Base-by-base conservation (phyloP, 352 stramenopile species). In the Pythium pectinolyticum region DNA sequence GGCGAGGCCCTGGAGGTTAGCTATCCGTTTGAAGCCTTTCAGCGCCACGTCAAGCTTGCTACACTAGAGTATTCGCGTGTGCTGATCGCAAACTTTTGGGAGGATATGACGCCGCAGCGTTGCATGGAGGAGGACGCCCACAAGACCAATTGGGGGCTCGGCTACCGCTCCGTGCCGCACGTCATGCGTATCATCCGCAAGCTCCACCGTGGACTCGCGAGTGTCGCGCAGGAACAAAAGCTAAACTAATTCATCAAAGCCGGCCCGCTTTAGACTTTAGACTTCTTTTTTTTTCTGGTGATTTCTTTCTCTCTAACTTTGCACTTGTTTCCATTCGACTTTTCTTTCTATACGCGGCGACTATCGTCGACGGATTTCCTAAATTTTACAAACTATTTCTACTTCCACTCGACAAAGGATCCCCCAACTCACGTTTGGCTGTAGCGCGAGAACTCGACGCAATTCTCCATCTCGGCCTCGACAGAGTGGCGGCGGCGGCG, bases 141-240 rank as follows among this genome's bases (percentile, higher is more conserved):
- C 15, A 79, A 85, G 10, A 72, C 66, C 52, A 91, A 91, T 67
- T 91, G 80, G 56, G 80, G 82, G 7, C 82, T 91, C 48, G 82
- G 76, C 11, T 91, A 91, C 50, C 78, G 82, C 30, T 89, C 80
- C 0, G 57, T 88, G 25, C 73, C 80, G 7, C 82, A 89, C 53
- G 74, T 88, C 25, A 50, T 87, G 52, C 82, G 82, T 19, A 68
- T 89, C 62, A 80, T 86, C 10, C 50, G 49, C 28, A 81, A 80
- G 34, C 57, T 90, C 49, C 64, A 88, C 30, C 15, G 66, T 3
- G 73, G 72, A 0, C 60, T 90, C 7, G 19, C 47, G 17, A 34
- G 58, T 0, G 70, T 88, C 14, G 78, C 78, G 9, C 15, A 24
- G 10, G 82, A 90, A 49, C 69, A 67, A 55, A 2, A 24, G 12